A percentile compares a stretch with the other conserved stretches of the same genome.
phyloP scores from a whole-genome alignment of 108 stramenopile species.

The Pseudonitzschia pungens region DNA sequence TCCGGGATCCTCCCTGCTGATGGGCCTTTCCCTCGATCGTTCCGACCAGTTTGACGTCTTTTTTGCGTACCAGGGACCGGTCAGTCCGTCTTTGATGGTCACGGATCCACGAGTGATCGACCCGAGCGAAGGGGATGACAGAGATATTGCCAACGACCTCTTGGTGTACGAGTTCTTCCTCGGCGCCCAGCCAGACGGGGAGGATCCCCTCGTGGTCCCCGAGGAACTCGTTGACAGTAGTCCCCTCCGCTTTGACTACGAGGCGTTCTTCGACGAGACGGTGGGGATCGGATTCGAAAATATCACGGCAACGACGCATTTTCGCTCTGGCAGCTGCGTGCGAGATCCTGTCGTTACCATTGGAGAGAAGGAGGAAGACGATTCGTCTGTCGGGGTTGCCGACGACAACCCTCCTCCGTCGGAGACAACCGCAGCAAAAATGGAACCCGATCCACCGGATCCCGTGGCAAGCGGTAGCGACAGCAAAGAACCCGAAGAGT shows the following conservation, averaged over 20 bases:
- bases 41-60: not conserved
- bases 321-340: not conserved
- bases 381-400: not conserved
- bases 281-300: not conserved
- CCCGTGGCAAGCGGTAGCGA: too few relatives aligned
- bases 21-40: not conserved
- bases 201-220: not conserved
- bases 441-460: too few relatives aligned
- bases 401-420: too few relatives aligned
- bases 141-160: not conserved
- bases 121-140: not conserved
- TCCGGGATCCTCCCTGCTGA: slow-evolving; percentile 1
- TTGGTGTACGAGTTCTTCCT: not conserved
- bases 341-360: not conserved
- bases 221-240: not conserved
- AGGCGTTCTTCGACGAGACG: not conserved
- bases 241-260: not conserved
- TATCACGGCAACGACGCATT: not conserved
- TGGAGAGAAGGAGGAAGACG: not conserved
- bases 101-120: not conserved
- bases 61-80: not conserved
- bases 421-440: too few relatives aligned
- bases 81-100: not conserved
- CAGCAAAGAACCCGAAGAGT: not conserved
- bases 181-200: not conserved